Conservation (phyloP, 495 filamentous ascomycete genomes). For the Aspergillus conjunctus region DNA sequence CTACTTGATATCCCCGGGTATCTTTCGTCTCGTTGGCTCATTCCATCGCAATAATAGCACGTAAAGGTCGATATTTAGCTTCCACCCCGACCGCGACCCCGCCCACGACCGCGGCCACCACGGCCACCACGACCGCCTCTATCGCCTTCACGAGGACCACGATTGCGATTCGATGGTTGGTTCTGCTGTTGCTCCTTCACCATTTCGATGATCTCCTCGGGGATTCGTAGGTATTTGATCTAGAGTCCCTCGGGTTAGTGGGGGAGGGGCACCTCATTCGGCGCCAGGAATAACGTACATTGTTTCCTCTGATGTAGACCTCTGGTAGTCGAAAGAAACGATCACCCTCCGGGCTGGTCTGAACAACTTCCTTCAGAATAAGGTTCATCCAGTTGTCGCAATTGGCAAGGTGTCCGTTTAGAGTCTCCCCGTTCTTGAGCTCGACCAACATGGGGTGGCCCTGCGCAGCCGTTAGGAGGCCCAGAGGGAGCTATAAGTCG, state of each 20-base stretch:
- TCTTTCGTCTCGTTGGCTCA: conserved; percentile 35
- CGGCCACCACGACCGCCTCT: conserved; percentile 51
- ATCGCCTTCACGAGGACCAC: conserved; percentile 65
- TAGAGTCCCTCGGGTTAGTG: conserved; percentile 34
- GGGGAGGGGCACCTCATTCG: not conserved
- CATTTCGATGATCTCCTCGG: conserved; percentile 91
- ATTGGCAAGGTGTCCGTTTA: conserved; percentile 92
- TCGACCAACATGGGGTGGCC: conserved; percentile 99
- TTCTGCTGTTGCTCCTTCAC: conserved; percentile 83
- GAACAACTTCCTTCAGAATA: conserved; percentile 95
- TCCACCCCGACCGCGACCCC: conserved; percentile 46
- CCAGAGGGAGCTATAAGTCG: conserved; percentile 74
- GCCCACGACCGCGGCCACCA: conserved; percentile 56
- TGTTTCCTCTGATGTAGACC: conserved; percentile 95
- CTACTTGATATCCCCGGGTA: conserved; percentile 40
- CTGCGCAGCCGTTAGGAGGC: conserved; percentile 90
- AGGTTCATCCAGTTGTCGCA: conserved; percentile 99
- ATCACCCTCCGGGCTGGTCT: conserved; percentile 93
- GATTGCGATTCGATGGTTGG: conserved; percentile 67
- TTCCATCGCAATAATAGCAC: not conserved
- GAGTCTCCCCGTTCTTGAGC: conserved; percentile 96
- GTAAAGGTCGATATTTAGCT: conserved; percentile 23
- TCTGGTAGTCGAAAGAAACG: conserved; percentile 89
- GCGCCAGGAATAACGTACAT: conserved; percentile 58
- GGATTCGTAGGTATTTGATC: conserved; percentile 98